phyloP scores from a whole-genome alignment of 441 rosid genomes.

The Populus hybrid region DNA sequence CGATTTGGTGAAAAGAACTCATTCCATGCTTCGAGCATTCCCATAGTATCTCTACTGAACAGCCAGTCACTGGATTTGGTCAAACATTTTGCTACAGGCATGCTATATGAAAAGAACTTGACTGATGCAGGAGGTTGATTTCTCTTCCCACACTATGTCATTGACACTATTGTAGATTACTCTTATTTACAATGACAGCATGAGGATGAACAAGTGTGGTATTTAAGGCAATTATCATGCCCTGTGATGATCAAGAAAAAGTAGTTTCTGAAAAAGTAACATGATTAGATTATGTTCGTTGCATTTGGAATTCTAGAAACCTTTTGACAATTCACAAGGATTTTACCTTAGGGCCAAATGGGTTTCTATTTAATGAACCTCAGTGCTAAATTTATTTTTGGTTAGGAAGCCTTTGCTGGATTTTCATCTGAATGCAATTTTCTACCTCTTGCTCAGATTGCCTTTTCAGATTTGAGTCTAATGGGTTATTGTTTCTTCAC shows the following conservation, averaged over 20 bases:
- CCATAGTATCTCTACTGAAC: no score
- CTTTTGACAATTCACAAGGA: background rate
- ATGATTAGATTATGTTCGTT: background rate
- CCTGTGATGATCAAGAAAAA: no score
- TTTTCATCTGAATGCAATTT: background rate
- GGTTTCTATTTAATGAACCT: background rate
- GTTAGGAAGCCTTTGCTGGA: background rate
- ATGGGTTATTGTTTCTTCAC: background rate
- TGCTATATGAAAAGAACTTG: no score
- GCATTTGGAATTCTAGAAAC: background rate
- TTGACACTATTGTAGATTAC: background rate
- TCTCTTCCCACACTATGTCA: no score
- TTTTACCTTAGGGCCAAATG: background rate
- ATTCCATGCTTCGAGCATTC: no score
- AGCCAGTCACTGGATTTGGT: no score
- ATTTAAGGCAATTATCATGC: no score
- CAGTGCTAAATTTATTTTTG: background rate
- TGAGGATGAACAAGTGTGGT: background rate
- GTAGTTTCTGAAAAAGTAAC: background rate
- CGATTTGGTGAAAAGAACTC: no score
- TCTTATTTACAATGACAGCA: background rate
- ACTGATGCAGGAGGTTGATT: no score
- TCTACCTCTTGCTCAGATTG: background rate
- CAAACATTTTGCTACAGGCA: no score
- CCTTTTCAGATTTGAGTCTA: background rate